phyloP scores from a whole-genome alignment of 192 early-diverging fungal genomes.

The Coemansia sp. region DNA sequence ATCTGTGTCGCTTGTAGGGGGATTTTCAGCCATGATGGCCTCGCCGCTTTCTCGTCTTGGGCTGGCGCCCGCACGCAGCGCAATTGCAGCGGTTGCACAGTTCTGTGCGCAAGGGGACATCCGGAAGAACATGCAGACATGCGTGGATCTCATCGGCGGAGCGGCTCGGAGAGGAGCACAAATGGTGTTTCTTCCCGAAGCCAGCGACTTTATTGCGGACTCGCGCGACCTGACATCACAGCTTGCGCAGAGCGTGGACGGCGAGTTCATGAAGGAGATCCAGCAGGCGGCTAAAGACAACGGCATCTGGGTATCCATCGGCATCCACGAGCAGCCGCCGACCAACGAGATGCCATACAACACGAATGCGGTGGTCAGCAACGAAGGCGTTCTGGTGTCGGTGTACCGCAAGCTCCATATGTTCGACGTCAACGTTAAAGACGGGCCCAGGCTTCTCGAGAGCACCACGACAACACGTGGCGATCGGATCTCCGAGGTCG shows the following conservation, averaged over 20 bases:
- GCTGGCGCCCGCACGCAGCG: slow-evolving; percentile 31
- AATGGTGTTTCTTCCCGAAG: slow-evolving; percentile 82
- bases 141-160: slow-evolving; percentile 58
- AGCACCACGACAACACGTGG: slow-evolving; percentile 23
- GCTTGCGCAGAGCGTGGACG: slow-evolving; percentile 56
- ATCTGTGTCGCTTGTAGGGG: slow-evolving; percentile 17
- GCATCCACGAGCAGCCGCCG: slow-evolving; percentile 67
- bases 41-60: slow-evolving; percentile 30
- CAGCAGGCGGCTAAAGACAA: slow-evolving; percentile 59
- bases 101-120: slow-evolving; percentile 68
- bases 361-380: slow-evolving; percentile 67
- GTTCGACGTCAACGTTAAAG: slow-evolving; percentile 66
- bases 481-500: slow-evolving; percentile 15
- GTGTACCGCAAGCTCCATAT: slow-evolving; percentile 78
- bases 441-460: slow-evolving; percentile 47
- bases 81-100: slow-evolving; percentile 66
- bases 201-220: slow-evolving; percentile 77
- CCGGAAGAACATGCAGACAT: slow-evolving; percentile 60
- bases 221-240: slow-evolving; percentile 50
- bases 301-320: slow-evolving; percentile 71
- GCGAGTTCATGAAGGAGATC: slow-evolving; percentile 62
- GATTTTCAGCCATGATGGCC: slow-evolving; percentile 42
- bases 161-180: slow-evolving; percentile 64
- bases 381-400: slow-evolving; percentile 57
- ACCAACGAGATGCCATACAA: slow-evolving; percentile 56